Conservation (phyloP, 2,329 filamentous ascomycete species). For the Colletotrichum sublineola region DNA sequence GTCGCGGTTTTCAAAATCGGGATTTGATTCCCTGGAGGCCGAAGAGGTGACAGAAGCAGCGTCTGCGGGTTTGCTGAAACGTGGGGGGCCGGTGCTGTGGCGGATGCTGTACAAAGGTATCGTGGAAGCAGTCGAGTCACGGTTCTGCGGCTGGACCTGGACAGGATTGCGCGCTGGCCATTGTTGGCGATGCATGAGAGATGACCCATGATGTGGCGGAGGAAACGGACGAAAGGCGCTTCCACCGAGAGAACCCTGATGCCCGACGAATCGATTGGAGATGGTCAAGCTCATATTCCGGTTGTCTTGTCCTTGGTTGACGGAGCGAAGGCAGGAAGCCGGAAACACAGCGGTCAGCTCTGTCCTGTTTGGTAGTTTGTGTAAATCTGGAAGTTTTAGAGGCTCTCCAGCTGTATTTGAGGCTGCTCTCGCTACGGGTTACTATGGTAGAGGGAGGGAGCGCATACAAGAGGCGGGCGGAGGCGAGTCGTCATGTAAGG, state of each 20-base stretch:
- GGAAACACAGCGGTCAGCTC: neutral
- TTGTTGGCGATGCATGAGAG: constrained; percentile 38
- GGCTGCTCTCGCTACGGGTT: constrained; percentile 21
- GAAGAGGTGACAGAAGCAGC: constrained; percentile 1
- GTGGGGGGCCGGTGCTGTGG: constrained; percentile 6
- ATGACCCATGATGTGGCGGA: constrained; percentile 33
- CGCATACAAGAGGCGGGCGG: constrained; percentile 17
- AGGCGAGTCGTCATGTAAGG: constrained; percentile 35
- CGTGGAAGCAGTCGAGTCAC: constrained; percentile 23
- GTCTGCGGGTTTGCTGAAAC: constrained; percentile 4
- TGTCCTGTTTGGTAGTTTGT: constrained; percentile 18
- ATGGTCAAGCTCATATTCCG: constrained; percentile 39
- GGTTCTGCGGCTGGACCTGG: constrained; percentile 29
- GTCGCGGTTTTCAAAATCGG: neutral
- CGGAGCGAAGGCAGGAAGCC: neutral
- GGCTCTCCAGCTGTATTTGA: neutral
- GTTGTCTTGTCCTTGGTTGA: constrained; percentile 14
- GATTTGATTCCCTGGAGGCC: neutral
- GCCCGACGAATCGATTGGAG: constrained; percentile 33
- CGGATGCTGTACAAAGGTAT: constrained; percentile 21
- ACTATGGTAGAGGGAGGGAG: constrained; percentile 19
- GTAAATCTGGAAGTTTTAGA: neutral
- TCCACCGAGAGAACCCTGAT: constrained; percentile 39
- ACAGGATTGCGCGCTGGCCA: constrained; percentile 32
- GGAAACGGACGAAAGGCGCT: constrained; percentile 32